Evolutionary conservation across 257 asterid genomes (phyloP).

Genomic region (Fraxinus americana): DNA sequence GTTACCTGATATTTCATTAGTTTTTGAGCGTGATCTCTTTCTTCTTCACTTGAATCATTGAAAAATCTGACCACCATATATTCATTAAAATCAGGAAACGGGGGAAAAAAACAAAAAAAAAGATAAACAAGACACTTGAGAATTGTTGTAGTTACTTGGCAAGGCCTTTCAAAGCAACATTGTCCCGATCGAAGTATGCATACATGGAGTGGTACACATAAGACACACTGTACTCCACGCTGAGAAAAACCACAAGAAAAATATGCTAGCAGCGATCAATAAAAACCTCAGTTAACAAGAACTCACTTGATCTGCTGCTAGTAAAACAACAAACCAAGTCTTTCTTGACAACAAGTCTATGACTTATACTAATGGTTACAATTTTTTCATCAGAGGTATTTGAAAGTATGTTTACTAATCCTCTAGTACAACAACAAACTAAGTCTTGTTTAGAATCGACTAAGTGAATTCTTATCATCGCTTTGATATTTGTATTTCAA

Average conservation of each 20-base stretch:
- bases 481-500: background rate
- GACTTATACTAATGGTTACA: no score
- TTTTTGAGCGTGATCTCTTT: constrained; percentile 85
- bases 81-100: constrained; percentile 1
- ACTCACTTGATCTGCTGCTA: no score
- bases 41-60: constrained; percentile 79
- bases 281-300: background rate
- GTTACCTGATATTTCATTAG: constrained; percentile 83
- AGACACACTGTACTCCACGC: constrained; percentile 81
- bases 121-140: background rate
- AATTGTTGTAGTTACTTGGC: constrained; percentile 58
- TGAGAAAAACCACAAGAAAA: constrained; percentile 31
- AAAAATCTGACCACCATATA: constrained; percentile 58
- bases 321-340: no score
- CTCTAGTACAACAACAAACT: no score
- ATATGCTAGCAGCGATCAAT: background rate
- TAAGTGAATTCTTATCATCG: background rate
- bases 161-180: constrained; percentile 82
- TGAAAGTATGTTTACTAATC: no score
- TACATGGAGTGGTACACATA: constrained; percentile 73
- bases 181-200: constrained; percentile 86
- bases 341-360: no score
- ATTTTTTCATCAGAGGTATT: no score
- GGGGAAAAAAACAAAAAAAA: background rate
- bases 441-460: no score